phyloP scores from a whole-genome alignment of 225 moss, liverwort and hornwort genomes.

The Sphagnum contortum region DNA sequence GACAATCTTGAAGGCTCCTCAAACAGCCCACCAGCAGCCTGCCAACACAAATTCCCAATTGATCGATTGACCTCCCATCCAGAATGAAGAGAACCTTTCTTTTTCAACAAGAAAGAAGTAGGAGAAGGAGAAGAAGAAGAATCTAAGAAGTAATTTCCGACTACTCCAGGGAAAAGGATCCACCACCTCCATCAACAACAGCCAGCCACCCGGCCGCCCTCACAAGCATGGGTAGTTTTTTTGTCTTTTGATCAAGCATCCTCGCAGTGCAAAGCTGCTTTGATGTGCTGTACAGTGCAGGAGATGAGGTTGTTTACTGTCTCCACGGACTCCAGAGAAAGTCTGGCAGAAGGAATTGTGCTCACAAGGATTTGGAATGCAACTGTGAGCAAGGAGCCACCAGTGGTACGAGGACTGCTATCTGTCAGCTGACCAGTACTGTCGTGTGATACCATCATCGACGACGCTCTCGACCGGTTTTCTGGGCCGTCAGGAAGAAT shows the following conservation, averaged over 20 bases:
- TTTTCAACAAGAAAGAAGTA: no score
- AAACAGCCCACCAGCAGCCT: conserved; percentile 4
- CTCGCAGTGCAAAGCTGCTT: conserved; percentile 24
- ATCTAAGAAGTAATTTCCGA: no score
- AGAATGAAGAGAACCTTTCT: no score
- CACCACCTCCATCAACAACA: not conserved
- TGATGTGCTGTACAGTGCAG: conserved; percentile 39
- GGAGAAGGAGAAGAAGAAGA: no score
- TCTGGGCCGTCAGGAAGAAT: conserved; percentile 41
- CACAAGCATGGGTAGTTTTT: no score
- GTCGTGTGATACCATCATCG: conserved; percentile 5
- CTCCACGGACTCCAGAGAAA: conserved; percentile 23
- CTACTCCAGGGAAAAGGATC: not conserved
- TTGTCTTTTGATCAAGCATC: conserved; percentile 8
- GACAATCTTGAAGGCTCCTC: conserved; percentile 47
- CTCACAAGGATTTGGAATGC: conserved; percentile 45
- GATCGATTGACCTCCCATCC: no score
- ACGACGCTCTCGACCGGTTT: conserved; percentile 11
- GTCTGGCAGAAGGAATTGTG: conserved; percentile 18
- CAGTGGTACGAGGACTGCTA: conserved; percentile 1
- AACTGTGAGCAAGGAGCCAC: conserved; percentile 29
- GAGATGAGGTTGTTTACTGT: conserved; percentile 38
- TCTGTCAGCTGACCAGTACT: conserved; percentile 12
- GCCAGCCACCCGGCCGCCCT: not conserved
- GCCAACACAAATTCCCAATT: not conserved